A percentile compares a stretch with the other conserved stretches of the same genome.
phyloP scores from a whole-genome alignment of 768 basidiomycete species.

The Naganishia vaughanmartiniae region DNA sequence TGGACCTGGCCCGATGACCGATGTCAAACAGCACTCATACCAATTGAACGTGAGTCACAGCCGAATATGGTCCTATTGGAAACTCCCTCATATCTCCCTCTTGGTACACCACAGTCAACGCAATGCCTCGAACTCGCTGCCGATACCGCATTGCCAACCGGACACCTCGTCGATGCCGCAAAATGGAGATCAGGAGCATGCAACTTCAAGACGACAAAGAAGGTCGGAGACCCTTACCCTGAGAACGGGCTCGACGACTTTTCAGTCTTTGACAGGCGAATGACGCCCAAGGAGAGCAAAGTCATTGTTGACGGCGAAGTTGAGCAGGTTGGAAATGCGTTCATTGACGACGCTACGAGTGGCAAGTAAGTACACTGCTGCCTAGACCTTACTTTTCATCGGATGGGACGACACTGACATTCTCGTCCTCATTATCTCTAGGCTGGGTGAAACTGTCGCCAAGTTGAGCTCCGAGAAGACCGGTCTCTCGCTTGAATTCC shows the following conservation, averaged over 20 bases:
- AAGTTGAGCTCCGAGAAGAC: conserved; percentile 25
- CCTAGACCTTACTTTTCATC: neutral
- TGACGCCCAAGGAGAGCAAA: conserved; percentile 20
- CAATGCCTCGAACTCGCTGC: conserved; percentile 25
- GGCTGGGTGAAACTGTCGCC: conserved; percentile 18
- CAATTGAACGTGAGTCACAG: conserved; percentile 20
- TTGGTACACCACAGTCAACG: conserved; percentile 22
- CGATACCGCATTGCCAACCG: conserved; percentile 30
- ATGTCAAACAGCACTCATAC: conserved; percentile 23
- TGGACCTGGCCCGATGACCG: conserved; percentile 20
- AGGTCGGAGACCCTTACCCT: conserved; percentile 30
- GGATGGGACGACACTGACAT: neutral
- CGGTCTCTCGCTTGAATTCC: conserved; percentile 22
- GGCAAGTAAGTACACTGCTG: conserved; percentile 24
- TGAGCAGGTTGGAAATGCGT: conserved; percentile 23
- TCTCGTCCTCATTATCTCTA: neutral
- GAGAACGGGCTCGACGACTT: conserved; percentile 32
- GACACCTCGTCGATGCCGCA: conserved; percentile 23
- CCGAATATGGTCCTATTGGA: no score
- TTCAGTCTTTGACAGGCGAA: conserved; percentile 31
- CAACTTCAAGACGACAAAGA: conserved; percentile 23
- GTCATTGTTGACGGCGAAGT: conserved; percentile 14
- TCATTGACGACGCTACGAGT: conserved; percentile 17
- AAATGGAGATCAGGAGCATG: conserved; percentile 22
- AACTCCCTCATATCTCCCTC: neutral